Percentiles rank a stretch among this genome's conserved stretches.
Evolutionary conservation across 2,329 filamentous ascomycete genomes (phyloP).

Genomic region (Fusarium mangiferae): DNA sequence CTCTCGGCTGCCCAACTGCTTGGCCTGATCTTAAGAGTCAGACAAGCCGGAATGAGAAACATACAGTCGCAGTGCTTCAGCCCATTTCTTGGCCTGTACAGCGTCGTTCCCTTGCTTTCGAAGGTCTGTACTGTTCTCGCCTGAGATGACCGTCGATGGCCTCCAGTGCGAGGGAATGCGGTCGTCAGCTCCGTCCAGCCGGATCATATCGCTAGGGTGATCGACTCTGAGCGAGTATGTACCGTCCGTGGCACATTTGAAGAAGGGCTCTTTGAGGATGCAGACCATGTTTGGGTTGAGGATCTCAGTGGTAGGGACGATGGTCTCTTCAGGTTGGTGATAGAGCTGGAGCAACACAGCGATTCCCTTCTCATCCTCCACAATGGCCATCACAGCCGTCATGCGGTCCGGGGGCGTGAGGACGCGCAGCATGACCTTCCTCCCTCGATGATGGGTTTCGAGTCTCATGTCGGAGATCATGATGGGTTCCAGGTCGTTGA

Average conservation of each 20-base stretch:
- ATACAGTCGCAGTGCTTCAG: not conserved
- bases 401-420: not conserved
- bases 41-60: not conserved
- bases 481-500: not conserved
- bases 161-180: not conserved
- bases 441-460: not conserved
- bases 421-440: not conserved
- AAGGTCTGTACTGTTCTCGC: not conserved
- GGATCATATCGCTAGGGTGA: not conserved
- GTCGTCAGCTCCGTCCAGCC: not conserved
- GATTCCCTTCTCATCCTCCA: not conserved
- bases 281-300: not conserved
- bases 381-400: not conserved
- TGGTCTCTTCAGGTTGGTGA: not conserved
- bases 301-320: not conserved
- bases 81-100: not conserved
- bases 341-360: not conserved
- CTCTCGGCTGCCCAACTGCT: not conserved
- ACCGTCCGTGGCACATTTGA: not conserved
- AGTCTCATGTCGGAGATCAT: not conserved
- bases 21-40: not conserved
- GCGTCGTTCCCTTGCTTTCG: not conserved
- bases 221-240: not conserved
- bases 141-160: not conserved
- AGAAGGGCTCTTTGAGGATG: conserved; percentile 1